Evolutionary conservation across 2,329 filamentous ascomycete genomes (phyloP).

Genomic region (Hypoxylon sp.): DNA sequence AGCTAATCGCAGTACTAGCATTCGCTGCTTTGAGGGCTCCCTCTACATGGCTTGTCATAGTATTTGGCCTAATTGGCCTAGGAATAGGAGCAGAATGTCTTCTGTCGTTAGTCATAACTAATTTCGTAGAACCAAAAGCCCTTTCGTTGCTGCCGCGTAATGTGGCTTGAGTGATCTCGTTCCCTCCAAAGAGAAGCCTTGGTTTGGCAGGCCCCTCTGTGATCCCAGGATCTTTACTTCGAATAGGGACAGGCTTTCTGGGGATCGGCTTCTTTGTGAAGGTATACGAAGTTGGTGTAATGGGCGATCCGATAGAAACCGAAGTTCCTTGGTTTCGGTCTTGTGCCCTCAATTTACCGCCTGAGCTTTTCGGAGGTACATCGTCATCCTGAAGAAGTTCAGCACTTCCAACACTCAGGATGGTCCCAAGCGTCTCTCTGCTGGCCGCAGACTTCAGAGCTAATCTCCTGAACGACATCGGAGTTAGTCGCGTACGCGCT

Average conservation of each 20-base stretch:
- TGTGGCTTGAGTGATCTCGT: slow-evolving; percentile 5
- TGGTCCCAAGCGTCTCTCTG: slow-evolving; percentile 65
- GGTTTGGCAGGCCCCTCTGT: slow-evolving; percentile 5
- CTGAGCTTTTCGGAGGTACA: slow-evolving; percentile 22
- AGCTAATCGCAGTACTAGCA: slow-evolving; percentile 33
- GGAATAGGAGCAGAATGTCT: slow-evolving; percentile 27
- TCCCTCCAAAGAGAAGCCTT: slow-evolving; percentile 7
- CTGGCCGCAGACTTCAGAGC: slow-evolving; percentile 60
- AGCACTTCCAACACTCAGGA: slow-evolving; percentile 65
- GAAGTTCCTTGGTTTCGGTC: slow-evolving; percentile 37
- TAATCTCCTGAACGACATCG: slow-evolving; percentile 57
- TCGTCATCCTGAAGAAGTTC: slow-evolving; percentile 54
- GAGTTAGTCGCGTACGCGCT: slow-evolving; percentile 55
- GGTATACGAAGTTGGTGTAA: slow-evolving; percentile 50
- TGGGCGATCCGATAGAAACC: slow-evolving; percentile 43
- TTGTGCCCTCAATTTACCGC: slow-evolving; percentile 11
- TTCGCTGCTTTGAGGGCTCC: slow-evolving; percentile 45
- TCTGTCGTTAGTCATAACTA: slow-evolving; percentile 37
- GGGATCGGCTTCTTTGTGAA: slow-evolving; percentile 52
- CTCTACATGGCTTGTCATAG: slow-evolving; percentile 53
- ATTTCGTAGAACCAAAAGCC: not conserved
- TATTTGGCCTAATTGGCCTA: slow-evolving; percentile 46
- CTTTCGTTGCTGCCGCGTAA: not conserved
- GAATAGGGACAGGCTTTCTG: slow-evolving; percentile 54
- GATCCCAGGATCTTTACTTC: slow-evolving; percentile 11